Evolutionary conservation across 352 stramenopile genomes (phyloP).

Genomic region (Pythium guiyangense): DNA sequence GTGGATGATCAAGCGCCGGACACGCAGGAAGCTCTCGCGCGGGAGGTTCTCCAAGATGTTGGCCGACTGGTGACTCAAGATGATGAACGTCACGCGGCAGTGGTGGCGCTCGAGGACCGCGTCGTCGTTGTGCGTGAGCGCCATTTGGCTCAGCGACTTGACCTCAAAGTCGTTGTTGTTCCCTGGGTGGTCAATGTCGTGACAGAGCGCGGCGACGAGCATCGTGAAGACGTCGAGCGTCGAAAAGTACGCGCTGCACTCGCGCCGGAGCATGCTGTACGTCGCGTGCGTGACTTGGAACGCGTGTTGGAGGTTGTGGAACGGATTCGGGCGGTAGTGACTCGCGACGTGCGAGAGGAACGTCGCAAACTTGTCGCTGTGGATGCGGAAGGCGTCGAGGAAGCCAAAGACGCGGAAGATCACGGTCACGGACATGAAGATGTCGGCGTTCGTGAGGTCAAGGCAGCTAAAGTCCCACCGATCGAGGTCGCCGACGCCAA

Average conservation of each 20-base stretch:
- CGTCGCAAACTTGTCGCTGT: constrained; percentile 40
- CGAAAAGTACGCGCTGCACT: constrained; percentile 57
- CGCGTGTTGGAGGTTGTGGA: constrained; percentile 79
- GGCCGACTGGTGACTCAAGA: constrained; percentile 65
- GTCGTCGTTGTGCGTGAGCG: constrained; percentile 82
- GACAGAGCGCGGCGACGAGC: constrained; percentile 63
- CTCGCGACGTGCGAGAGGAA: constrained; percentile 55
- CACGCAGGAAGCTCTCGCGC: constrained; percentile 38
- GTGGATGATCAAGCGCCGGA: constrained; percentile 58
- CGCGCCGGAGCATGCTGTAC: constrained; percentile 48
- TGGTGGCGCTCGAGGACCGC: constrained; percentile 83
- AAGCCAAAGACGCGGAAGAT: constrained; percentile 51
- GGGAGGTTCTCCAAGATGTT: constrained; percentile 70
- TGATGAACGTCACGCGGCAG: constrained; percentile 68
- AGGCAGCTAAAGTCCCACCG: constrained; percentile 46
- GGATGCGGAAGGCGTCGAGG: constrained; percentile 48
- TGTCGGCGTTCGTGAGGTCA: constrained; percentile 26
- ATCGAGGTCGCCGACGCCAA: constrained; percentile 41
- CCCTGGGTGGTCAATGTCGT: constrained; percentile 83
- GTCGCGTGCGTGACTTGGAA: constrained; percentile 62
- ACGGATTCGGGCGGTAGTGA: constrained; percentile 71
- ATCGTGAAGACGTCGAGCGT: constrained; percentile 71
- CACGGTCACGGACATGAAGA: constrained; percentile 32
- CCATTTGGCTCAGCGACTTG: constrained; percentile 62
- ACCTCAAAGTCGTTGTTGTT: constrained; percentile 86